These are phyloP conservation scores for Globisporangium okanoganense DNA, from an alignment of 352 stramenopile species.

Conservation along the genomic window DNA sequence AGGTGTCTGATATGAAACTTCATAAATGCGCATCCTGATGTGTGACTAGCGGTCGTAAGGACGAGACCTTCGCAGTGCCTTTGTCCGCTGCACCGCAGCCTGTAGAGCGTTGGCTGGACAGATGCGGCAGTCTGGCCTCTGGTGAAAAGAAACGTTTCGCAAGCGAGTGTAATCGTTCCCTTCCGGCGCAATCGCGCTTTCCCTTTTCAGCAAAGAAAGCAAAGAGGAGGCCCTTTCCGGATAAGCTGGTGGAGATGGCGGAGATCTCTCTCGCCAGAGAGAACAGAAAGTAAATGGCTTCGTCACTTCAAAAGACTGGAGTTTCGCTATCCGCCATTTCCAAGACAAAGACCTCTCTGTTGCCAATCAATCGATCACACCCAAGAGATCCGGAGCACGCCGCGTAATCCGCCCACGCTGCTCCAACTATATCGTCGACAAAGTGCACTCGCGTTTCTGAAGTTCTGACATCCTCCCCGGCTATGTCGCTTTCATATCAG, in stretches of 20 bases:
- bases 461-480: not conserved
- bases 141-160: not conserved
- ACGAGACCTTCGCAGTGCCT: not conserved
- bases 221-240: too few species aligned
- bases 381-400: not conserved
- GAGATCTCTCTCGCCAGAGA: too few species aligned
- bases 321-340: not conserved
- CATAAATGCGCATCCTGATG: constrained; percentile 7
- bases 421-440: not conserved
- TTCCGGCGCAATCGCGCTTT: not conserved
- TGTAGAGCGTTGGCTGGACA: not conserved
- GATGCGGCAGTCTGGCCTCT: too few species aligned
- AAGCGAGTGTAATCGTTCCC: not conserved
- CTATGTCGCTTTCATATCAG: too few species aligned
- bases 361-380: not conserved
- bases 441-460: constrained; percentile 5
- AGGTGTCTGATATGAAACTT: constrained; percentile 4
- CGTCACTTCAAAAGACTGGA: too few species aligned
- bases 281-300: too few species aligned
- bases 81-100: not conserved
- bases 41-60: constrained; percentile 2
- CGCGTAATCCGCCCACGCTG: not conserved
- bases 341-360: not conserved
- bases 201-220: not conserved
- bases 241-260: too few species aligned